Evolutionary conservation across 2,329 filamentous ascomycete species (phyloP), one percentile per base, ranked within the genome.

Genomic region (Xylariaceae sp.): DNA sequence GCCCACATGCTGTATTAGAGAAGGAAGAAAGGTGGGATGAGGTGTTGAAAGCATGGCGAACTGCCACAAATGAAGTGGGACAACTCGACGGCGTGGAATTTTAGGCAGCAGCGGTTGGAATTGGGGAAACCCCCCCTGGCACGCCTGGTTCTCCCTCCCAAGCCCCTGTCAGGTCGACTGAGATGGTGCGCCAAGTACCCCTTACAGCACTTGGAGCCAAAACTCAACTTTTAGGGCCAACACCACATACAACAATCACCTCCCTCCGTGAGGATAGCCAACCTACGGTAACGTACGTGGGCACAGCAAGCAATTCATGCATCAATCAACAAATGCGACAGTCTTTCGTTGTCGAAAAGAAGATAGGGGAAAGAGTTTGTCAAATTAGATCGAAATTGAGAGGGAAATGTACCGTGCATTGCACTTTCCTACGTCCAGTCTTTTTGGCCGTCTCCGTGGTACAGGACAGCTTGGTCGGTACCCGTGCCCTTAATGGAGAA

Each of bases 91-190:
- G 44, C 40, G 36, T 41, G 42, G 47, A 45, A 42, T 39, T 57
- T 56, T 57, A 57, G 54, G 54, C 54, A 57, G 54, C 54, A 57
- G 54, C 41, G 48, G 47, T 54, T 48, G 41, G 44, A 34, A 50
- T 50, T 53, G 52, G 52, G 36, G 45, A 47, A 43, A 42, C n/a
- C n/a, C n/a, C n/a, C n/a, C n/a, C n/a, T n/a, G n/a, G n/a, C n/a
- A n/a, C 43, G 11, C 46, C 46, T 49, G 41, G 42, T 21, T 15
- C 40, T 24, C 21, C 7, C 21, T 24, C 6, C 11, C 11, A 11
- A 24, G 40, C 40, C 52, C 40, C 51, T 46, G 43, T 41, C 38
- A 44, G 26, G 47, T 48, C 19, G 24, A 34, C 19, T 3, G 17
- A 38, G 49, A 43, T 50, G 31, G 23, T 18, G n/a, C 18, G 18